These are phyloP conservation scores for Scedosporium aurantiacum DNA, from an alignment of 2,329 filamentous ascomycete genomes.

Conservation along the genomic window DNA sequence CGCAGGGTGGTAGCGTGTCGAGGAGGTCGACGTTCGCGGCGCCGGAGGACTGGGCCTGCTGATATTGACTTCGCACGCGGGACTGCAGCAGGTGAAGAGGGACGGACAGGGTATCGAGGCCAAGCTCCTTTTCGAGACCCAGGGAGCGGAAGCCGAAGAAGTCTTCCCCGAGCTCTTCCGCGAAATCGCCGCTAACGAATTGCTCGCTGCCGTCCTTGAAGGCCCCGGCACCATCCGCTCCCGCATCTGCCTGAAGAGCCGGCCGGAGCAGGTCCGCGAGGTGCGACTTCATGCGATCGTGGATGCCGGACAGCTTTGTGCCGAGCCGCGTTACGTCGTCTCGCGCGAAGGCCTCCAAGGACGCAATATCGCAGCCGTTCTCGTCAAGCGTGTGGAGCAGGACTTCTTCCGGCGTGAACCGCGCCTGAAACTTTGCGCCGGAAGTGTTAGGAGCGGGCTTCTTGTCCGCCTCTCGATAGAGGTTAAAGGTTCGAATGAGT, in stretches of 20 bases:
- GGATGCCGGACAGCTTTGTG: conserved; percentile 68
- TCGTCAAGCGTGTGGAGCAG: conserved; percentile 77
- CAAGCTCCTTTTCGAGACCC: conserved; percentile 83
- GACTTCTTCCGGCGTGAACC: conserved; percentile 75
- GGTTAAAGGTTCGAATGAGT: conserved; percentile 65
- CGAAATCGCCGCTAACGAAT: conserved; percentile 93
- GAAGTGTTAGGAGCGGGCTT: conserved; percentile 40
- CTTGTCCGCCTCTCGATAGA: conserved; percentile 76
- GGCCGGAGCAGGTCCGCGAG: conserved; percentile 88
- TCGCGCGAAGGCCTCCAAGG: conserved; percentile 75
- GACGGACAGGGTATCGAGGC: conserved; percentile 76
- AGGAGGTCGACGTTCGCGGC: conserved; percentile 51
- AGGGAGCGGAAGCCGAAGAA: conserved; percentile 98
- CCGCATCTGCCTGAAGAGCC: conserved; percentile 63
- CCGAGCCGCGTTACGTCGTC: conserved; percentile 86
- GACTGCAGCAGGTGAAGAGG: conserved; percentile 90
- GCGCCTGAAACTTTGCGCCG: conserved; percentile 41
- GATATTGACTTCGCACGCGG: conserved; percentile 74
- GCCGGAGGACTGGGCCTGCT: conserved; percentile 57
- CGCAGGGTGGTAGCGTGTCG: conserved; percentile 55
- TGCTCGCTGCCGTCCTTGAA: conserved; percentile 97
- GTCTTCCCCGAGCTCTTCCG: conserved; percentile 94
- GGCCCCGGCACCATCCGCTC: conserved; percentile 73
- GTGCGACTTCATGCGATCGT: conserved; percentile 90
- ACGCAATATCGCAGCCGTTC: conserved; percentile 71